Conservation (phyloP, 139 green algal species). For the Astrephomene gubernaculifera region DNA sequence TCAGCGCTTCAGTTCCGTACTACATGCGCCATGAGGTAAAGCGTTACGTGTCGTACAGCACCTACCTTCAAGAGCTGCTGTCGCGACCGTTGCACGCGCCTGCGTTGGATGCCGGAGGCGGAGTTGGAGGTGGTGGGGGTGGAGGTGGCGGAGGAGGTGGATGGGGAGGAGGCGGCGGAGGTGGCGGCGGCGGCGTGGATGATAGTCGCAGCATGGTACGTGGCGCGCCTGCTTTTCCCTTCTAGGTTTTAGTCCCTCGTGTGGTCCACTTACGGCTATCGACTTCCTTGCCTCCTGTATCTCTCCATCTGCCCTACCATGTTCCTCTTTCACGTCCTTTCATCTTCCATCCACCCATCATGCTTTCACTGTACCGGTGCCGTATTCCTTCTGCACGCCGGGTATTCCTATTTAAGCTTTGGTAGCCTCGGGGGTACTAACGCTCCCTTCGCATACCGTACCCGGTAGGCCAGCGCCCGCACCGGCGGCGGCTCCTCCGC, state of each 20-base stretch:
- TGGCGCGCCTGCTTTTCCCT: too few relatives aligned
- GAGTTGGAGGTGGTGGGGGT: not conserved
- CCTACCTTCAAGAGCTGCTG: conserved; percentile 38
- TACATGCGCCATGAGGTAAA: conserved; percentile 17
- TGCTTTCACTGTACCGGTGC: too few relatives aligned
- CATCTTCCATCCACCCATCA: too few relatives aligned
- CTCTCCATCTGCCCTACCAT: too few relatives aligned
- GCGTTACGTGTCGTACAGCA: conserved; percentile 28
- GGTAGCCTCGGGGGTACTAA: not conserved
- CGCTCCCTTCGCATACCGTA: not conserved
- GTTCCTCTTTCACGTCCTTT: too few relatives aligned
- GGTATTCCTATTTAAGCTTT: too few relatives aligned
- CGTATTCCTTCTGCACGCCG: too few relatives aligned
- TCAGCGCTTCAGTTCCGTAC: conserved; percentile 4
- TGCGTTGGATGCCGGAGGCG: not conserved
- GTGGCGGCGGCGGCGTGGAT: not conserved
- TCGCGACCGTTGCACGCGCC: conserved; percentile 19
- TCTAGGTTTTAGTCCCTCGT: too few relatives aligned
- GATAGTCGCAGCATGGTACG: conserved; percentile 10
- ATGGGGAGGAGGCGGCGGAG: not conserved
- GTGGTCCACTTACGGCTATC: too few relatives aligned
- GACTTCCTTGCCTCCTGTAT: too few relatives aligned
- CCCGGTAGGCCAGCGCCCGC: not conserved
- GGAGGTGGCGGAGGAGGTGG: not conserved
- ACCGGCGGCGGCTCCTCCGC: conserved; percentile 14